Evolutionary conservation across 257 asterid genomes (phyloP).

Genomic region (Petrea volubilis): DNA sequence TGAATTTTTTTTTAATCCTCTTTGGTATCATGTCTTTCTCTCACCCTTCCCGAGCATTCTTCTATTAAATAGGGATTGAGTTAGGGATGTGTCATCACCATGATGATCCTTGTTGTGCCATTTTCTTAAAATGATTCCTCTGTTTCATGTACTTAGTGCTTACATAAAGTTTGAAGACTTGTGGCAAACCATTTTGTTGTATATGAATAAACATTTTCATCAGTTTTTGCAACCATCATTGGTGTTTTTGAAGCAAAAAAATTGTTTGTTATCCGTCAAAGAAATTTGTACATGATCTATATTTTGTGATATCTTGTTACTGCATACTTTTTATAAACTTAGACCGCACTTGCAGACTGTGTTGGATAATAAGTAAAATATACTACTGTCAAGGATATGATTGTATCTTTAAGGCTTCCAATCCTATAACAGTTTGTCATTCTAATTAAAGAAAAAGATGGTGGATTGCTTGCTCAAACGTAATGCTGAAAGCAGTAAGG

Average conservation of each 20-base stretch:
- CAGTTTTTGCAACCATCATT: not conserved
- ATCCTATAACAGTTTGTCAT: not conserved
- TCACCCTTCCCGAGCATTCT: not conserved
- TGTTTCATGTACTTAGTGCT: not conserved
- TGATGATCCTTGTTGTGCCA: too few relatives aligned
- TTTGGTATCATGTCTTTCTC: not conserved
- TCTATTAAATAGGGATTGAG: not conserved
- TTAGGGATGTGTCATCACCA: not conserved
- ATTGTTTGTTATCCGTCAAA: not conserved
- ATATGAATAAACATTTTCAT: not conserved
- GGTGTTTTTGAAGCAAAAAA: not conserved
- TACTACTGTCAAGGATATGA: not conserved
- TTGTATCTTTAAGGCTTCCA: not conserved
- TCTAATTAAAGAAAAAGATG: not conserved
- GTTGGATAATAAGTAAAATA: not conserved
- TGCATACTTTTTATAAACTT: not conserved
- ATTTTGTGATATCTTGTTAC: not conserved
- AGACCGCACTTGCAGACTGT: not conserved
- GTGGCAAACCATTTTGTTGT: not conserved
- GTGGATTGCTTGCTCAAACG: not conserved
- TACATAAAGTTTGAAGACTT: not conserved
- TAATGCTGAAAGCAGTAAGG: conserved; percentile 6
- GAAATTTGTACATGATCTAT: not conserved
- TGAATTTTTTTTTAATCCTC: not conserved
- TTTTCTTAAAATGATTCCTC: too few relatives aligned